These are phyloP conservation scores for Alternaria sp. DNA, from an alignment of 2,329 filamentous ascomycete genomes.

Conservation along the genomic window DNA sequence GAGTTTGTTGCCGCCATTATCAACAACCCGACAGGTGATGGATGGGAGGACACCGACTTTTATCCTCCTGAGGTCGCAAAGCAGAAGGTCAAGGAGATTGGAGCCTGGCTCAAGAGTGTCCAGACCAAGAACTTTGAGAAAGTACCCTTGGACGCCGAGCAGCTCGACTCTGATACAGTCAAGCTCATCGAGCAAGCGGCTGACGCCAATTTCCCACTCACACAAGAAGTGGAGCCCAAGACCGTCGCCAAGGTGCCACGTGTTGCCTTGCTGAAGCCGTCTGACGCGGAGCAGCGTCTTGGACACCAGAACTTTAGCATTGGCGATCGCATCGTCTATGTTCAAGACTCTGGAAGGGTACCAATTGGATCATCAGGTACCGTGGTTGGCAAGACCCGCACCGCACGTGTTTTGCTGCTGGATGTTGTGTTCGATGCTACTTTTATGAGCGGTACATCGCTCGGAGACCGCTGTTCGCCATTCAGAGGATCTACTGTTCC, in stretches of 20 bases:
- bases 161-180: constrained; percentile 90
- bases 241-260: constrained; percentile 83
- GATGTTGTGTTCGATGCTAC: constrained; percentile 93
- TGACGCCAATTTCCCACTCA: constrained; percentile 56
- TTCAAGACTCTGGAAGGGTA: constrained; percentile 90
- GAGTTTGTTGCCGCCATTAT: constrained; percentile 93
- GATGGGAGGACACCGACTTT: constrained; percentile 83
- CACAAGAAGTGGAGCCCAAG: constrained; percentile 61
- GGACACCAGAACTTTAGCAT: constrained; percentile 82
- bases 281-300: constrained; percentile 91
- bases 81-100: constrained; percentile 89
- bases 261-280: constrained; percentile 87
- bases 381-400: constrained; percentile 92
- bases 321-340: constrained; percentile 92
- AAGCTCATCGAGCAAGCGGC: constrained; percentile 78
- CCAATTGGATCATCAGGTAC: constrained; percentile 91
- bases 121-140: constrained; percentile 92
- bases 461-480: constrained; percentile 86
- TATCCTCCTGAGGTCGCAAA: constrained; percentile 77
- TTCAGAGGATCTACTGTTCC: constrained; percentile 95
- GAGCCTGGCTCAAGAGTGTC: constrained; percentile 87
- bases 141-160: constrained; percentile 95
- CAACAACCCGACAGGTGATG: constrained; percentile 81
- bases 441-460: constrained; percentile 96
- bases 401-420: constrained; percentile 78